These are phyloP conservation scores for Suhomyces wounanorum DNA, from an alignment of 1,139 yeast genomes.

Conservation along the genomic window DNA sequence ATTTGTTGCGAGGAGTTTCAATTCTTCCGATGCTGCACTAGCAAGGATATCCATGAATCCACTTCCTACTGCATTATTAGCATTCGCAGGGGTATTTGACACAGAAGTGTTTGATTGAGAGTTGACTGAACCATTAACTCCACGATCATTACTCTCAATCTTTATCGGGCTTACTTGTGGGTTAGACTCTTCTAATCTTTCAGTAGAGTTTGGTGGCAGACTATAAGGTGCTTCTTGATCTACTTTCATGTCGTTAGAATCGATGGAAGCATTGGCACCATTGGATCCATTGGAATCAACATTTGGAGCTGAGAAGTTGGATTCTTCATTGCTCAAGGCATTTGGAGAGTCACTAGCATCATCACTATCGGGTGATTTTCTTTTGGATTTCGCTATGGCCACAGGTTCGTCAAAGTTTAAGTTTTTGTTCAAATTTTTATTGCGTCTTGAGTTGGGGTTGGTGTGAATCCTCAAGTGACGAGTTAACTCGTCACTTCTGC, in stretches of 20 bases:
- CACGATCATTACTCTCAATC: background rate
- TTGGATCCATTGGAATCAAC: background rate
- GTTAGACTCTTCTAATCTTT: background rate
- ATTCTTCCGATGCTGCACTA: conserved; percentile 79
- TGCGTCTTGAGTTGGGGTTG: conserved; percentile 62
- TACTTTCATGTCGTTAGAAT: background rate
- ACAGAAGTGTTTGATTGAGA: background rate
- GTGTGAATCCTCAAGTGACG: conserved; percentile 68
- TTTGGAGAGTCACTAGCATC: background rate
- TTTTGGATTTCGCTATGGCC: conserved; percentile 4
- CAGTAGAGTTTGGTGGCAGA: background rate
- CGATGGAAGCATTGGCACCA: background rate
- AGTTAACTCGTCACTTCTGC: conserved; percentile 69
- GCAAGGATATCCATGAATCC: conserved; percentile 65
- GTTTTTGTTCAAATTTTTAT: conserved; percentile 35
- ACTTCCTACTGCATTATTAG: conserved; percentile 1
- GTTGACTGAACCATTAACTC: background rate
- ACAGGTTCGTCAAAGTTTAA: conserved; percentile 13
- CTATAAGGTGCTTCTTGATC: background rate
- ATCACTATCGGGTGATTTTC: conserved; percentile 3
- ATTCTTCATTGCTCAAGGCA: background rate
- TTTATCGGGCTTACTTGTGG: background rate
- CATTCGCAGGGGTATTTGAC: conserved; percentile 11
- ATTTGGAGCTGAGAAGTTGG: background rate
- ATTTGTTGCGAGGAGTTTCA: conserved; percentile 52